Base-by-base conservation (phyloP, 805 yeast species). In the Nadsonia fulvescens region DNA sequence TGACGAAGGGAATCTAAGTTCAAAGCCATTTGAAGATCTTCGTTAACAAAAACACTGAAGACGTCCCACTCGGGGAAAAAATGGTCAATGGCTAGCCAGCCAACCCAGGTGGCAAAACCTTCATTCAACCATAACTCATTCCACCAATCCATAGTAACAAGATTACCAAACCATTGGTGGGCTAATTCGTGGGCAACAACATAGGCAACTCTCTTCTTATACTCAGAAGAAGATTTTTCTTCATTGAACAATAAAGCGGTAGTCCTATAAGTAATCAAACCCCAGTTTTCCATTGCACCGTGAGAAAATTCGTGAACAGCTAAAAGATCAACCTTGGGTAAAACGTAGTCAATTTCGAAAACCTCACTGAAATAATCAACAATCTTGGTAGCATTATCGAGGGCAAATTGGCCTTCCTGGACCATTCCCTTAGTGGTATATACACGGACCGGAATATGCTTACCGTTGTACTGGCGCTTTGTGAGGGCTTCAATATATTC, bases 91-190 rank as follows among this genome's bases (percentile, higher is more conserved):
- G 83, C 74, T 44, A 66, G 72, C 82, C 86, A 77, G 4, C 86
- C 76, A 74, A 74, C 75, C 79, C 86, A 77, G 28, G 91, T 77
- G 25, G 92, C 92, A 40, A 77, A 78, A 23, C 89, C 86, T 55
- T 77, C 92, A 46, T 77, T 77, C 40, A 77, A 63, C 86, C 89
- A 77, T 42, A 77, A 62, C 37, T 79, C 86, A 50, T 75, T 79
- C 92, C 92, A 77, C 73, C 79, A 77, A 44, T 76, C 83, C 91
- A 77, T 77, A 29, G 92, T 77, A 33, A 77, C 91, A 51, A 77
- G 60, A 51, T 77, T 73, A 46, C 92, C 92, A 42, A 77, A 77
- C 92, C 92, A 77, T 56, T 77, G 92, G 51, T 77, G 92, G 25
- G 91, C 89, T 54, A 77, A 62, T 54, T 77, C 92, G 54, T 77